phyloP scores from a whole-genome alignment of 345 rosid genomes.

The Syzygium jambos region DNA sequence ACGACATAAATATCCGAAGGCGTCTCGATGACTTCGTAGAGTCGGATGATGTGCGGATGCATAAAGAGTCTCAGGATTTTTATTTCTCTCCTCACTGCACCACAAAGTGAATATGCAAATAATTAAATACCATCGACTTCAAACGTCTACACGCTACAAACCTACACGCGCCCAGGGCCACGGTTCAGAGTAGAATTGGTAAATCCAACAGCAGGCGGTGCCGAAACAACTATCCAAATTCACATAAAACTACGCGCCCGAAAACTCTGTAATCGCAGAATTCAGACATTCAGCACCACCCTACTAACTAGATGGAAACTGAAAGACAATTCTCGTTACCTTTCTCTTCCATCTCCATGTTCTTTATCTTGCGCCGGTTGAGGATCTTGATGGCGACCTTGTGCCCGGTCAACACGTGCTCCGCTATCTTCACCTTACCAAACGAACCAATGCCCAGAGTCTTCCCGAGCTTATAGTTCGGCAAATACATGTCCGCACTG shows the following conservation, averaged over 20 bases:
- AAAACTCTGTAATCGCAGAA: background rate
- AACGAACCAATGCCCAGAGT: conserved; percentile 96
- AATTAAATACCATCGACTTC: background rate
- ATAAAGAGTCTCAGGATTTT: conserved; percentile 90
- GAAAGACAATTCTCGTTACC: conserved; percentile 24
- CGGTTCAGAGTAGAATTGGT: background rate
- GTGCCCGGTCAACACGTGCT: conserved; percentile 84
- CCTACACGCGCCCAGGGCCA: background rate
- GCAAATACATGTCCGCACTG: conserved; percentile 56
- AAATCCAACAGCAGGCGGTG: background rate
- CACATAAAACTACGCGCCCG: background rate
- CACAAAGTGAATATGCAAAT: background rate
- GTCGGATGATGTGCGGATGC: conserved; percentile 98
- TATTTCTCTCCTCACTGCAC: conserved; percentile 92
- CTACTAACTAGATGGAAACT: background rate
- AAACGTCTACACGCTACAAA: background rate
- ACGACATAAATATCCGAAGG: conserved; percentile 83
- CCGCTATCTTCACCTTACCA: conserved; percentile 96
- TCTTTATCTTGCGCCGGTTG: conserved; percentile 82
- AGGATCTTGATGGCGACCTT: conserved; percentile 97
- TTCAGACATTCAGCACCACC: background rate
- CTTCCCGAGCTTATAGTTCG: conserved; percentile 90
- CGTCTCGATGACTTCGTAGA: conserved; percentile 95
- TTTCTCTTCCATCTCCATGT: conserved; percentile 98
- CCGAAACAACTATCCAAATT: background rate